A percentile compares a stretch with the other conserved stretches of the same genome.
Conservation (phyloP, 345 rosid genomes). For the Salix caprea region DNA sequence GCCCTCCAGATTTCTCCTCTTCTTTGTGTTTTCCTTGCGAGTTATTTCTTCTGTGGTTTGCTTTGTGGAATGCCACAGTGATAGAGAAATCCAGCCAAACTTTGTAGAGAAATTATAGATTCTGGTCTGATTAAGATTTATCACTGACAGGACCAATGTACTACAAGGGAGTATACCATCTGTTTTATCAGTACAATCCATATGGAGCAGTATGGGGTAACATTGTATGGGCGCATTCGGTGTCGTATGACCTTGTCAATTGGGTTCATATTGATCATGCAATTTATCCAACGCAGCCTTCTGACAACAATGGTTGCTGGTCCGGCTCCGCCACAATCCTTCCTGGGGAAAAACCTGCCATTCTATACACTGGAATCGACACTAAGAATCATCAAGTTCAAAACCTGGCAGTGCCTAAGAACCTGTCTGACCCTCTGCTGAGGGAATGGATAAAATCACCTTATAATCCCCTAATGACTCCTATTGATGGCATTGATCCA, state of each 20-base stretch:
- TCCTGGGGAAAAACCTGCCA: conserved; percentile 46
- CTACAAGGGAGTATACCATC: conserved; percentile 61
- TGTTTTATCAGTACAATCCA: conserved; percentile 69
- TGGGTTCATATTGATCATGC: conserved; percentile 62
- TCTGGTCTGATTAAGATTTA: background rate
- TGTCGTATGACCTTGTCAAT: conserved; percentile 56
- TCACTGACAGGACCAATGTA: conserved; percentile 57
- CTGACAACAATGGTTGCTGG: conserved; percentile 61
- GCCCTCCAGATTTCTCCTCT: too few relatives aligned
- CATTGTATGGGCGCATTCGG: conserved; percentile 69
- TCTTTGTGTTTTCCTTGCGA: too few relatives aligned
- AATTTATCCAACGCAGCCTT: conserved; percentile 49
- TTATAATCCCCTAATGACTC: conserved; percentile 48
- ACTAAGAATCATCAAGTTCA: conserved; percentile 43
- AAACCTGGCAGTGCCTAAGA: conserved; percentile 52
- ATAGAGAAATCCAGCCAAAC: too few relatives aligned
- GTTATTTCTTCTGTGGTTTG: too few relatives aligned
- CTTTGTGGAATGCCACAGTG: too few relatives aligned
- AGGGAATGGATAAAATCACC: conserved; percentile 52
- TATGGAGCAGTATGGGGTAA: conserved; percentile 35
- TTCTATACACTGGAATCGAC: conserved; percentile 57
- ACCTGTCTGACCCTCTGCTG: conserved; percentile 56
- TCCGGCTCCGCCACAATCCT: conserved; percentile 67
- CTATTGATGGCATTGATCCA: conserved; percentile 32
- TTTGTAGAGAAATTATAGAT: background rate